A percentile compares a stretch with the other conserved stretches of the same genome.
phyloP scores from a whole-genome alignment of 2,329 filamentous ascomycete species.

The Hypomyces perniciosus region DNA sequence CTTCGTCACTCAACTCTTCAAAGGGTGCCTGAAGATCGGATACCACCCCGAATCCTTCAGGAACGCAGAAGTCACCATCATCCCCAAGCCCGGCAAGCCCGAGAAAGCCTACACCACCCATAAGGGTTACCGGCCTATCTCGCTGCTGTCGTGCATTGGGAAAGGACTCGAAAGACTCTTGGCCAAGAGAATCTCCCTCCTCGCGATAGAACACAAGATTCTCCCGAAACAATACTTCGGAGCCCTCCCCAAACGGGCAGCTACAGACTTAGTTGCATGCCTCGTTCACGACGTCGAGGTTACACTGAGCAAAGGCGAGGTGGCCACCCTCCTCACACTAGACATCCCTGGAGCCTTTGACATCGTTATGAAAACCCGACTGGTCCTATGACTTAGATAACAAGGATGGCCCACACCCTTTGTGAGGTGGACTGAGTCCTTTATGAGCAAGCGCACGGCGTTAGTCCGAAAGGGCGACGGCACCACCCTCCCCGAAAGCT shows the following conservation, averaged over 20 bases:
- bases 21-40: slow-evolving; percentile 14
- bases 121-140: slow-evolving; percentile 20
- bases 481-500: slow-evolving; percentile 1
- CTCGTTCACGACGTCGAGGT: slow-evolving; percentile 18
- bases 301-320: slow-evolving; percentile 10
- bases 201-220: too few relatives aligned
- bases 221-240: too few relatives aligned
- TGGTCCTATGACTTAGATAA: slow-evolving; percentile 13
- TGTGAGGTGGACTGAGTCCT: slow-evolving; percentile 12
- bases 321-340: slow-evolving; percentile 14
- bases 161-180: slow-evolving; percentile 23
- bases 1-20: too few relatives aligned
- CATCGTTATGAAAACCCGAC: slow-evolving; percentile 15
- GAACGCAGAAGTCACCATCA: slow-evolving; percentile 19
- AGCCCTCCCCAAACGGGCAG: slow-evolving; percentile 19
- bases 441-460: slow-evolving; percentile 7
- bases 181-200: slow-evolving; percentile 16
- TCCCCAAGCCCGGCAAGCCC: slow-evolving; percentile 19
- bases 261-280: slow-evolving; percentile 14
- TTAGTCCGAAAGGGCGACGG: slow-evolving; percentile 9
- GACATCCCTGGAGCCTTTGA: slow-evolving; percentile 18
- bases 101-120: slow-evolving; percentile 15
- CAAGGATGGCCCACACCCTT: slow-evolving; percentile 15
- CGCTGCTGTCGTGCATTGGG: slow-evolving; percentile 22
- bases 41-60: slow-evolving; percentile 18